phyloP scores from a whole-genome alignment of 1,284 basidiomycete genomes.

The Papiliotrema flavescens region DNA sequence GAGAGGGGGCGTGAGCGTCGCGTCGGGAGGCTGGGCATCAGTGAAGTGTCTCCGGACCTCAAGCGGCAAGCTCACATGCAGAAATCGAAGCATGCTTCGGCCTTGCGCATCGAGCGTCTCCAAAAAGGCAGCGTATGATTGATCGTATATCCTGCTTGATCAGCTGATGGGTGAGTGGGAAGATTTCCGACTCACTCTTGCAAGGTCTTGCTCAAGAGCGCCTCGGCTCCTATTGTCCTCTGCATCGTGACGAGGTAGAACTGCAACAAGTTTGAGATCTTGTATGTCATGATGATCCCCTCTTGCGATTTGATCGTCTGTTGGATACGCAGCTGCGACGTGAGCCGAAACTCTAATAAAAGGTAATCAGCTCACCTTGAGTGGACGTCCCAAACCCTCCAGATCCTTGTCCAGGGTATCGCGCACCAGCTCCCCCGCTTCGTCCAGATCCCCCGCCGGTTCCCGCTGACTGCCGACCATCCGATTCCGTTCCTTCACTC shows the following conservation, averaged over 20 bases:
- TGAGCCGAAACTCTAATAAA: background rate
- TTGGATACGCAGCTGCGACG: slow-evolving; percentile 68
- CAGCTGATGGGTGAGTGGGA: background rate
- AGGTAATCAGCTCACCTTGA: slow-evolving; percentile 59
- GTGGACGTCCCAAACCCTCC: slow-evolving; percentile 76
- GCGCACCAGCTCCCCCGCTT: slow-evolving; percentile 74
- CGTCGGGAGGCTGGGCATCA: slow-evolving; percentile 64
- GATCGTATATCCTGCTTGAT: slow-evolving; percentile 64
- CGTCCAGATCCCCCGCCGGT: slow-evolving; percentile 46
- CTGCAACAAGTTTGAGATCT: slow-evolving; percentile 87
- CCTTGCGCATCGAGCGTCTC: slow-evolving; percentile 79
- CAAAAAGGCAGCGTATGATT: slow-evolving; percentile 77
- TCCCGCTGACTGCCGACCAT: slow-evolving; percentile 53
- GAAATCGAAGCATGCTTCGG: slow-evolving; percentile 64
- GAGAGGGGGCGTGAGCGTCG: slow-evolving; percentile 70
- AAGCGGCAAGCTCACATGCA: slow-evolving; percentile 57
- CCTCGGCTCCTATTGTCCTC: slow-evolving; percentile 78
- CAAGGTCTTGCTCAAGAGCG: slow-evolving; percentile 70
- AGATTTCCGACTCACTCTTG: slow-evolving; percentile 61
- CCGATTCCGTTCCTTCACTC: slow-evolving; percentile 65
- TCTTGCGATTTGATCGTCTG: slow-evolving; percentile 92
- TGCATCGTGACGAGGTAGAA: slow-evolving; percentile 93
- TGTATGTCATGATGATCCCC: slow-evolving; percentile 84
- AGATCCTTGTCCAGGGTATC: slow-evolving; percentile 79
- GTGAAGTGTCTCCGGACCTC: background rate